Evolutionary conservation across 1,284 basidiomycete genomes (phyloP).

Genomic region (Puccinia horiana): DNA sequence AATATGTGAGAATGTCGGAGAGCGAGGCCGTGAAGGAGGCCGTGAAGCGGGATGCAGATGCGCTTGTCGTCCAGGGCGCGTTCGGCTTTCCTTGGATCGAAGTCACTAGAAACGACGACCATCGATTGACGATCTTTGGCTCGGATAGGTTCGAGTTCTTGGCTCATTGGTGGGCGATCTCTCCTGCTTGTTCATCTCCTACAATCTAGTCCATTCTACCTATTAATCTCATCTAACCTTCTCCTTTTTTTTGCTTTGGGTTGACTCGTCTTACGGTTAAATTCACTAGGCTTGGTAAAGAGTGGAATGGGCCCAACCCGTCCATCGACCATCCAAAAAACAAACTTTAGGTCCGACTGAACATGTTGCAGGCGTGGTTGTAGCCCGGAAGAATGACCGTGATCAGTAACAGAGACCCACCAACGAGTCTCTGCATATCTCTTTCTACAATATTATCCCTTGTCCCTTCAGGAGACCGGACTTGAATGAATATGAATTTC

Average conservation of each 20-base stretch:
- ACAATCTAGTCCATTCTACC: not conserved
- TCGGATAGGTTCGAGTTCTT: constrained; percentile 48
- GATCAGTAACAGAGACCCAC: too few species aligned
- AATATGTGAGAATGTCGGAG: not conserved
- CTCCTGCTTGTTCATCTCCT: not conserved
- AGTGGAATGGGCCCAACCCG: not conserved
- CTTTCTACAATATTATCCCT: too few species aligned
- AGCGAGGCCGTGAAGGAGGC: not conserved
- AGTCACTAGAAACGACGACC: not conserved
- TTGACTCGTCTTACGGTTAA: not conserved
- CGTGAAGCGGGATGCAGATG: constrained; percentile 5
- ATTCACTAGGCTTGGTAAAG: not conserved
- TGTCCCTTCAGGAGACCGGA: too few species aligned
- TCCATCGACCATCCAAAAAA: too few species aligned
- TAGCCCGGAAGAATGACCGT: too few species aligned
- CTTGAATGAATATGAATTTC: too few species aligned
- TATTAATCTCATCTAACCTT: not conserved
- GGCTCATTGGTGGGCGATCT: constrained; percentile 22
- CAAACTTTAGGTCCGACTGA: too few species aligned
- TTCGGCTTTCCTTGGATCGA: constrained; percentile 44
- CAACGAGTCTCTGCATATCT: too few species aligned
- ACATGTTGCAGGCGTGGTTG: too few species aligned
- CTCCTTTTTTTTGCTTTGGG: not conserved
- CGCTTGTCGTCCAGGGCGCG: constrained; percentile 28
- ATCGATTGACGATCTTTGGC: constrained; percentile 27